Evolutionary conservation across 1,284 basidiomycete species (phyloP).

Genomic region (Fomitopsis betulina): DNA sequence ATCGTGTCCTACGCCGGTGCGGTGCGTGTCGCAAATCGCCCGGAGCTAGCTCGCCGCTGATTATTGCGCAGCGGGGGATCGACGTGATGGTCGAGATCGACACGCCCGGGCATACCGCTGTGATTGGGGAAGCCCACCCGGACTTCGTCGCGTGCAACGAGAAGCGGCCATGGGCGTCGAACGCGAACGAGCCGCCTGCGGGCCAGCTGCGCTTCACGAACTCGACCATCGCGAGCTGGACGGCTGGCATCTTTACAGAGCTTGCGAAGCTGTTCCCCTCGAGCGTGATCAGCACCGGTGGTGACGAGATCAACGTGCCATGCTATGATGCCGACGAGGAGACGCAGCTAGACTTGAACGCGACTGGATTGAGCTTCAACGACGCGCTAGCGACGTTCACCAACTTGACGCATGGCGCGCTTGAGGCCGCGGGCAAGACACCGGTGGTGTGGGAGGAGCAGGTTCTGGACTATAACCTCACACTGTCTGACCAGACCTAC

Average conservation of each 20-base stretch:
- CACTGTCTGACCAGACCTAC: slow-evolving; percentile 62
- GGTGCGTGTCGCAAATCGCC: slow-evolving; percentile 35
- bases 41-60: neutral
- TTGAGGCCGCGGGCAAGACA: slow-evolving; percentile 44
- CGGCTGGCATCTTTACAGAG: slow-evolving; percentile 39
- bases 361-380: slow-evolving; percentile 50
- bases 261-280: slow-evolving; percentile 48
- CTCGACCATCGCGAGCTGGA: slow-evolving; percentile 37
- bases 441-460: slow-evolving; percentile 78
- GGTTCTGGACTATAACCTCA: slow-evolving; percentile 61
- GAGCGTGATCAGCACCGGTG: slow-evolving; percentile 71
- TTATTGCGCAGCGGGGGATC: slow-evolving; percentile 58
- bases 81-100: slow-evolving; percentile 71
- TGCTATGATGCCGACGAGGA: slow-evolving; percentile 64
- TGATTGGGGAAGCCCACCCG: slow-evolving; percentile 61
- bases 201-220: slow-evolving; percentile 74
- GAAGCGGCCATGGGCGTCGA: slow-evolving; percentile 56
- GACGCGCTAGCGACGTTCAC: slow-evolving; percentile 65
- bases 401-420: slow-evolving; percentile 42
- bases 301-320: slow-evolving; percentile 74
- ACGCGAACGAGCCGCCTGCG: slow-evolving; percentile 74
- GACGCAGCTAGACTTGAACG: slow-evolving; percentile 49
- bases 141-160: slow-evolving; percentile 73
- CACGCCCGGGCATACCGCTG: slow-evolving; percentile 78
- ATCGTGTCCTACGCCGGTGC: slow-evolving; percentile 71